Base-by-base conservation (phyloP, 306 rosid genomes). In the Dryas alaskensis region DNA sequence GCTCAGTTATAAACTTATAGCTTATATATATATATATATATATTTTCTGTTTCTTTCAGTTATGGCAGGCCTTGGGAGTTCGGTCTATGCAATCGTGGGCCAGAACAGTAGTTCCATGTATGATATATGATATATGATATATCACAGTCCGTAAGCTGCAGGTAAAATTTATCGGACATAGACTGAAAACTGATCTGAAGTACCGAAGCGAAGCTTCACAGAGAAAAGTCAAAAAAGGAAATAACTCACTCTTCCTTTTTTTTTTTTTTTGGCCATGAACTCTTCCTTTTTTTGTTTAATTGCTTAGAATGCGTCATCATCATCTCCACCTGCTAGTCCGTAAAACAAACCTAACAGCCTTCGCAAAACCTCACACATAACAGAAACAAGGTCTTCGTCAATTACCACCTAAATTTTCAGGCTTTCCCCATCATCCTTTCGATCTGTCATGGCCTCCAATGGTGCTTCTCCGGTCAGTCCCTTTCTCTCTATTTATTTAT, bases 361-460 rank as follows among this genome's bases (percentile, higher is more conserved):
- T 27, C 57, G 8, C 17, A 44, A 31, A 7, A 45, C 55, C 55
- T 44, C 67, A 48, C 19, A 31, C 37, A 46, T 69, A 13, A n/a
- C 61, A 39, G 16, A 59, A 70, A 4, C 37, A 31, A 31, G 37
- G 37, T 16, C 4, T 16, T 25, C 58, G 4, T 37, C 0, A 45
- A 44, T 14, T 57, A 9, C 13, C 19, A 10, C 57, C 19, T 25
- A 65, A 65, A 63, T 48, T 54, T 47, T 40, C 70, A 16, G 44
- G 1, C 37, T 72, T 49, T 65, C 66, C 39, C 37, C 37, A 31
- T 31, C 37, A 59, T 62, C 63, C 16, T 31, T 57, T 58, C 74
- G 81, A 85, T 85, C 90, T 67, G 2, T 49, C 66, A 94, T 94
- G 99, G 97, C 99, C 80, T 75, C 88, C 83, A 87, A 84, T 52